Evolutionary conservation across 257 asterid genomes (phyloP), one percentile per base, ranked within the genome.

Genomic region (Nicotiana paniculata): DNA sequence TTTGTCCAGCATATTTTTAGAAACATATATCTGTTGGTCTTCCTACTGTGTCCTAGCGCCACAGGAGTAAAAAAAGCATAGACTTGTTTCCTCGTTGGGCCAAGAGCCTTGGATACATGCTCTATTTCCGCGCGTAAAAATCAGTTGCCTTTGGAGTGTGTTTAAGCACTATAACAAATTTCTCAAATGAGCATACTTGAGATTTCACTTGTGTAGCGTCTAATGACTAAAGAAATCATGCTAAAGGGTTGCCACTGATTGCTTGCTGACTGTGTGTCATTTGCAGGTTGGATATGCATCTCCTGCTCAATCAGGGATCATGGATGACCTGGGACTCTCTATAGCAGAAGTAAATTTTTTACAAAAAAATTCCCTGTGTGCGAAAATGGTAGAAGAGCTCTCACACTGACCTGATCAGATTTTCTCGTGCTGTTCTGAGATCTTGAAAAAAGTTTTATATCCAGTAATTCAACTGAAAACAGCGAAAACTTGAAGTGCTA

Each of bases 251-350:
- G 43, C 26, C 62, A 15, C 63, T 51, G 28, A 75, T 48, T 51
- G 63, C 63, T 51, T 4, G 46, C 28, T 7, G n/a, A 16, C 18
- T n/a, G 59, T 39, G 35, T 18, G 30, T 30, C 24, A 37, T 82
- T 13, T 33, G 48, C 81, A 82, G 88, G 24, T 9, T 48, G 88
- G 81, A 59, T 85, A 68, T 68, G n/a, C 85, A 48, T 85, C 88
- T 46, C 88, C 88, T 82, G 88, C 88, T 59, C 81, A 85, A 63
- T 78, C 83, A 48, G 88, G 85, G 24, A 82, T 82, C 74, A 77
- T 68, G 79, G 48, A 61, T 48, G 88, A 82, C 48, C 81, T 85
- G 69, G 82, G 81, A 79, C 81, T 85, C 55, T 85, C 88, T 17
- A 82, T 77, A 67, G 83, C 85, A 78, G 64, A 85, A 35, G 88